A percentile compares a stretch with the other conserved stretches of the same genome.
These are phyloP conservation scores for Penicillium occitanis DNA, from an alignment of 2,329 filamentous ascomycete genomes.

Conservation along the genomic window DNA sequence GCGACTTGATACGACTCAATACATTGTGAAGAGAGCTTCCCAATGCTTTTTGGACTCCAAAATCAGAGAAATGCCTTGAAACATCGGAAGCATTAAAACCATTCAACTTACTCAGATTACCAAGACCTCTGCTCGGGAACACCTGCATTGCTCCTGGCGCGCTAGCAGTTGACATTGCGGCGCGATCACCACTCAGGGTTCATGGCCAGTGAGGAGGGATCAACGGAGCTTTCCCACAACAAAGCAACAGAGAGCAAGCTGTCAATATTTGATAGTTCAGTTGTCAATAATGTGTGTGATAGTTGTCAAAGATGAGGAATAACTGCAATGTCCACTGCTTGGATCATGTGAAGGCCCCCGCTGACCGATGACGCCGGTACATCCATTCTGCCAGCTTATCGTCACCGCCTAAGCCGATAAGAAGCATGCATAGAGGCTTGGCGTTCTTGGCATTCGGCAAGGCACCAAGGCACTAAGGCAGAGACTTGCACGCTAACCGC, in stretches of 20 bases:
- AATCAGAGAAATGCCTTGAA: neutral
- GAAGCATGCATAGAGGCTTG: neutral
- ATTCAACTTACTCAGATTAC: constrained; percentile 55
- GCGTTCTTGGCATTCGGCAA: neutral
- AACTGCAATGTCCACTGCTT: constrained; percentile 3
- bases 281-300: neutral
- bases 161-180: constrained; percentile 38
- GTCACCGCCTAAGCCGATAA: constrained; percentile 17
- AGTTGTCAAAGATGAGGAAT: neutral
- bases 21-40: constrained; percentile 90
- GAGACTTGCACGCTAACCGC: constrained; percentile 15
- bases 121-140: constrained; percentile 64
- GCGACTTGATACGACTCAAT: constrained; percentile 81
- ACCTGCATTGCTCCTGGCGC: constrained; percentile 55
- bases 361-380: constrained; percentile 16
- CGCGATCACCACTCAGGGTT: constrained; percentile 18
- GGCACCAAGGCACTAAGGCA: neutral
- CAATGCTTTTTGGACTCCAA: constrained; percentile 59
- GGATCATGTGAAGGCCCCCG: constrained; percentile 31
- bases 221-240: neutral
- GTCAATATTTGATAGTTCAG: neutral
- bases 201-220: constrained; percentile 9
- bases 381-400: constrained; percentile 24
- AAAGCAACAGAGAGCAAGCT: neutral
- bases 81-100: too few species aligned